Evolutionary conservation across 805 yeast species (phyloP), one percentile per base, ranked within the genome.

Genomic region (Lipomyces chichibuensis): DNA sequence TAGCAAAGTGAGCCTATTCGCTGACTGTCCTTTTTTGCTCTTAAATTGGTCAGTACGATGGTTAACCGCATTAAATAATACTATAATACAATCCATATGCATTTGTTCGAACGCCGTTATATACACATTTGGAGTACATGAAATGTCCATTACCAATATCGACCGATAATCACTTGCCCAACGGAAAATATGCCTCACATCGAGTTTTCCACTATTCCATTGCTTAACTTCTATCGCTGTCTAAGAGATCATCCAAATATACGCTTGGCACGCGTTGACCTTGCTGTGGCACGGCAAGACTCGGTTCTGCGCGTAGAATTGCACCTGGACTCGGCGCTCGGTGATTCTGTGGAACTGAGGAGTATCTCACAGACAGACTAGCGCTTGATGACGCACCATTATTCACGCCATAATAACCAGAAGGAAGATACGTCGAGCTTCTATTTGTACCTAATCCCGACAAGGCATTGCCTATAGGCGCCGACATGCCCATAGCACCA

Each of bases 211-310:
- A 52, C 33, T 6, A 29, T 52, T 25, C n/a, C 2, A 52, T 25
- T 52, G 14, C 53, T 49, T 59, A 52, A n/a, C 27, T 51, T 25
- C 55, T 57, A 37, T 66, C 75, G 29, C 49, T 52, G 20, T 57
- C 69, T n/a, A 79, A 69, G 51, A 79, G 72, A 55, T 78, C 80
- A 62, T 79, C 80, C 53, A 79, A 73, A 61, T 74, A 79, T 7
- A 77, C 76, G 58, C 78, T 76, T 9, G 82, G 81, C 20, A 80
- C 79, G 3, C 81, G 72, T 64, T 67, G 72, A 11, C 67, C 63
- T 3, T 60, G 63, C 43, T 49, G 64, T 29, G 63, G 61, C n/a
- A 62, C 39, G 8, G 46, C 65, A 20, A 46, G 37, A 17, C 37
- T 37, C 25, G 66, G 37, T 13, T 63, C 13, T 39, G 63, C n/a